phyloP scores from a whole-genome alignment of 305 asterid species.

The Vinca major region DNA sequence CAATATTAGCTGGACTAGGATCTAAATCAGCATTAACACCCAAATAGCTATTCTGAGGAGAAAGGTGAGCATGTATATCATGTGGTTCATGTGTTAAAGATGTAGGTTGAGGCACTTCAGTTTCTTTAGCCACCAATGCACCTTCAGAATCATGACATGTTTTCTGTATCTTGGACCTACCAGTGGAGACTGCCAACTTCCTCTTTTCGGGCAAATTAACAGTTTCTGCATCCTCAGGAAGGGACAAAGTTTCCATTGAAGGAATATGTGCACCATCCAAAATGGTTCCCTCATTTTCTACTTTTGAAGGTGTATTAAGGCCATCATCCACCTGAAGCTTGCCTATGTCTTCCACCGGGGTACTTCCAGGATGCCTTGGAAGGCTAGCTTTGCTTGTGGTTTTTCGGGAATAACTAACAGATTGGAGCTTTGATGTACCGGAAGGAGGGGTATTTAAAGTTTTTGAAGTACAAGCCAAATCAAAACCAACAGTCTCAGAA shows the following conservation, averaged over 20 bases:
- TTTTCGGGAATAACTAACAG: conserved; percentile 25
- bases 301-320: conserved; percentile 23
- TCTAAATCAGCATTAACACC: conserved; percentile 22
- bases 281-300: conserved; percentile 22
- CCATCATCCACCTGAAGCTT: conserved; percentile 22
- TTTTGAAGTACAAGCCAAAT: conserved; percentile 29
- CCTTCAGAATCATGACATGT: conserved; percentile 22
- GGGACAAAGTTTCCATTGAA: conserved; percentile 18
- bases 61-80: conserved; percentile 15
- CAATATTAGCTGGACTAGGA: conserved; percentile 16
- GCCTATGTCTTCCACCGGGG: conserved; percentile 18
- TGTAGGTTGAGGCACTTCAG: conserved; percentile 26
- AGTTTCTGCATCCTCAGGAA: conserved; percentile 29
- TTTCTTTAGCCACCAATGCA: conserved; percentile 17
- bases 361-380: conserved; percentile 28
- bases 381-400: conserved; percentile 28
- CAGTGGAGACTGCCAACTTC: conserved; percentile 23
- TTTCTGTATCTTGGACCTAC: conserved; percentile 33
- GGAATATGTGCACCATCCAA: conserved; percentile 31
- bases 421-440: conserved; percentile 27
- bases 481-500: conserved; percentile 24
- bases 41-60: conserved; percentile 20
- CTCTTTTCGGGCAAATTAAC: conserved; percentile 29
- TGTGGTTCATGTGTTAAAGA: conserved; percentile 19
- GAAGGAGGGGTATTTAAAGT: conserved; percentile 34